Conservation (phyloP, 179 eudicot species). For the Silene coronaria region DNA sequence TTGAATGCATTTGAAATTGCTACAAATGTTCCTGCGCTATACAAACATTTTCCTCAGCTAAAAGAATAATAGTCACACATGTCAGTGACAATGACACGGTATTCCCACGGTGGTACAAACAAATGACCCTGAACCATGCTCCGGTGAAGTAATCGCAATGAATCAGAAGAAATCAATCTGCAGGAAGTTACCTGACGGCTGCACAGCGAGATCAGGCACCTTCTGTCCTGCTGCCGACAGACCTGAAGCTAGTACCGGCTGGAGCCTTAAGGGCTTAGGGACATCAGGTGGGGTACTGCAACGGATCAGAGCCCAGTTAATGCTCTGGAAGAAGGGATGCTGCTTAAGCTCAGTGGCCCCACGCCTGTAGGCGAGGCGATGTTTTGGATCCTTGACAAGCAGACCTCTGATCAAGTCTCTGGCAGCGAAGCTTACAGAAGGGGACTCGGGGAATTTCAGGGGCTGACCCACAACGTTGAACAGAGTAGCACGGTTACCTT, state of each 20-base stretch:
- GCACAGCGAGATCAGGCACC: constrained; percentile 30
- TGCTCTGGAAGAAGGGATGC: constrained; percentile 25
- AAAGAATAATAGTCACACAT: constrained; percentile 6
- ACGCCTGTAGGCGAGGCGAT: constrained; percentile 45
- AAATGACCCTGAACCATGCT: not conserved
- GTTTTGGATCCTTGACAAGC: constrained; percentile 48
- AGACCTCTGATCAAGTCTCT: constrained; percentile 49
- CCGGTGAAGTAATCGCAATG: constrained; percentile 6
- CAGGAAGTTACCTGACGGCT: constrained; percentile 39
- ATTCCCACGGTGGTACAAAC: constrained; percentile 1
- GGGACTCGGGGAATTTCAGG: constrained; percentile 43
- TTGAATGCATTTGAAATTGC: constrained; percentile 28
- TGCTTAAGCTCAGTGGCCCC: constrained; percentile 55
- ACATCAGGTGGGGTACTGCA: constrained; percentile 43
- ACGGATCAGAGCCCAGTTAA: constrained; percentile 45
- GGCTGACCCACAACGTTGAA: constrained; percentile 48
- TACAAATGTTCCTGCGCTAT: constrained; percentile 5
- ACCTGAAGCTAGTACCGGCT: constrained; percentile 14
- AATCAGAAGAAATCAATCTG: constrained; percentile 54
- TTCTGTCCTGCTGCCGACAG: constrained; percentile 10
- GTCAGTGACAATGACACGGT: constrained; percentile 5
- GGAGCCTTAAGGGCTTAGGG: constrained; percentile 28
- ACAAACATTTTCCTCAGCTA: constrained; percentile 15
- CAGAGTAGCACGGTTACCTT: constrained; percentile 41
- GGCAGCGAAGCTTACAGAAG: constrained; percentile 47